Conservation (phyloP, 345 rosid genomes). For the Eutrema yunnanense region DNA sequence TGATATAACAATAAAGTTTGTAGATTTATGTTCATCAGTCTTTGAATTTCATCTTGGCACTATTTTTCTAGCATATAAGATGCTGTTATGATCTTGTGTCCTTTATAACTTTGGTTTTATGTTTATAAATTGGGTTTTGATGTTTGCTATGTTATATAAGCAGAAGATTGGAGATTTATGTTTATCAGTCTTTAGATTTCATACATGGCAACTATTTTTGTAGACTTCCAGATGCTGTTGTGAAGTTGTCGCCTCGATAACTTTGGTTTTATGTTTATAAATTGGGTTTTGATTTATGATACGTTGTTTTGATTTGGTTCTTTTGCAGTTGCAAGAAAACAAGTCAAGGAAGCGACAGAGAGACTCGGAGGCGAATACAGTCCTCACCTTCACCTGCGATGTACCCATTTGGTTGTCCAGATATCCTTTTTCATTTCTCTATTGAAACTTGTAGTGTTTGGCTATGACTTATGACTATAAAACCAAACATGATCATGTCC, state of each 20-base stretch:
- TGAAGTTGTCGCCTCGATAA: not conserved
- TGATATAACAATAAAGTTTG: not conserved
- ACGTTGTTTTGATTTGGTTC: conserved; percentile 2
- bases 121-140: not conserved
- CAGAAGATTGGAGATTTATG: not conserved
- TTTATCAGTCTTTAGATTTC: not conserved
- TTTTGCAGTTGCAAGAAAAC: conserved; percentile 75
- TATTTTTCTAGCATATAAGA: not conserved
- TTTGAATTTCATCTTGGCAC: not conserved
- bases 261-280: not conserved
- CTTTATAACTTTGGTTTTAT: not conserved
- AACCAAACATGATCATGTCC: not conserved
- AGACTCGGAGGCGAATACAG: conserved; percentile 88
- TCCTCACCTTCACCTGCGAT: conserved; percentile 69
- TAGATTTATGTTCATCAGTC: not conserved
- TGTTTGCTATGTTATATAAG: not conserved
- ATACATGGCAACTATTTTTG: not conserved
- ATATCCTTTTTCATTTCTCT: conserved; percentile 54
- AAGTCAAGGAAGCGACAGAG: conserved; percentile 91
- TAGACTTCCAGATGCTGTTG: not conserved
- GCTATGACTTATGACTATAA: not conserved
- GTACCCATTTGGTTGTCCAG: conserved; percentile 95
- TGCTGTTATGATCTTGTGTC: not conserved
- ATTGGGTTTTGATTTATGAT: not conserved
- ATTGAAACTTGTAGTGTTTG: not conserved